Conservation (phyloP, 768 basidiomycete species). For the Podaxis rugospora region DNA sequence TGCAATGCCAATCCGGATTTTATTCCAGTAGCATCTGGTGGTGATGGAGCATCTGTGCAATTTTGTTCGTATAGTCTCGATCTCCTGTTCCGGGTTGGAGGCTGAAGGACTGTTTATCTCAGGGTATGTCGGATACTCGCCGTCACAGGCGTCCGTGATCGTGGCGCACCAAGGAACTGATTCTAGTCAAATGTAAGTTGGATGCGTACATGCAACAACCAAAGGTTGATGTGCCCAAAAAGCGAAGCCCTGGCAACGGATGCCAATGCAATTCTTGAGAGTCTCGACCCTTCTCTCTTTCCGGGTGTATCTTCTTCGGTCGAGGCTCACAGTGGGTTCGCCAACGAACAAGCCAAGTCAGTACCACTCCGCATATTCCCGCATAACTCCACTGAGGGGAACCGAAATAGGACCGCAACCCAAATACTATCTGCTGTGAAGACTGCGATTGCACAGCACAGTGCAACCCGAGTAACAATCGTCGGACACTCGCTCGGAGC, state of each 20-base stretch:
- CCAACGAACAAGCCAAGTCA: conserved; percentile 36
- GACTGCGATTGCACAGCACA: conserved; percentile 27
- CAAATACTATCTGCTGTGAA: conserved; percentile 35
- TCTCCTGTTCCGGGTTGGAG: background rate
- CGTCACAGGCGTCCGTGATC: conserved; percentile 22
- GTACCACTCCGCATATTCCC: conserved; percentile 1
- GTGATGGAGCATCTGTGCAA: conserved; percentile 38
- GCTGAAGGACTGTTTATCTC: background rate
- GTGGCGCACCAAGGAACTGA: conserved; percentile 34
- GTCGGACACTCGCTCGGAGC: conserved; percentile 41
- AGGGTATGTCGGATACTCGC: conserved; percentile 12
- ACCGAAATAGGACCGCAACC: conserved; percentile 31
- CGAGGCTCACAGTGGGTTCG: conserved; percentile 42
- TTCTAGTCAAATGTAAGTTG: conserved; percentile 27
- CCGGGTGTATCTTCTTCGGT: conserved; percentile 37
- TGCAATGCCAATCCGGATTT: conserved; percentile 26
- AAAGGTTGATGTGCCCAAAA: background rate
- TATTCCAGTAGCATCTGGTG: conserved; percentile 45
- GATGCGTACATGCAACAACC: background rate
- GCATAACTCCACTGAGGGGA: background rate
- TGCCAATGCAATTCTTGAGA: conserved; percentile 25
- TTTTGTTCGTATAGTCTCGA: conserved; percentile 29
- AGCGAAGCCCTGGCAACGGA: conserved; percentile 38
- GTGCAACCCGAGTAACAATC: conserved; percentile 31
- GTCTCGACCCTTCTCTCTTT: conserved; percentile 34